Percentiles rank a stretch among this genome's conserved stretches.
phyloP scores from a whole-genome alignment of 495 filamentous ascomycete genomes.

The Endocarpon pusillum region DNA sequence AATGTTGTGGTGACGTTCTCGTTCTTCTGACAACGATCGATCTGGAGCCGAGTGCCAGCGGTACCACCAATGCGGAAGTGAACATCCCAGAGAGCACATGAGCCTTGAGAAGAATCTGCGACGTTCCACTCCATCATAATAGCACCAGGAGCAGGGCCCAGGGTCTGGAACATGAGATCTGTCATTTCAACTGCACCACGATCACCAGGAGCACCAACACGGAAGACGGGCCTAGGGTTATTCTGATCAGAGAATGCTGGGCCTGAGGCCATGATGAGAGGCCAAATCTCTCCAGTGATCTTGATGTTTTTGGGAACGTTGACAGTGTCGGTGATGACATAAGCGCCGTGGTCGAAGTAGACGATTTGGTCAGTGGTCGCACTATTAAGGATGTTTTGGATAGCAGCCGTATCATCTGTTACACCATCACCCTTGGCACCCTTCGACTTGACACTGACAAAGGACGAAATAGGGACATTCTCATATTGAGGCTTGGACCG shows the following conservation, averaged over 20 bases:
- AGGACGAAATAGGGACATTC: constrained; percentile 32
- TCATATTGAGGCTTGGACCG: constrained; percentile 64
- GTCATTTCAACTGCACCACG: constrained; percentile 65
- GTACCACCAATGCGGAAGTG: constrained; percentile 75
- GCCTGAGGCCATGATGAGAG: constrained; percentile 73
- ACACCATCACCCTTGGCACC: constrained; percentile 67
- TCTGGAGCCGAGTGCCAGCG: constrained; percentile 64
- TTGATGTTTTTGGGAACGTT: constrained; percentile 59
- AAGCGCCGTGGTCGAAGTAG: constrained; percentile 86
- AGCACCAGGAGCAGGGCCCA: constrained; percentile 65
- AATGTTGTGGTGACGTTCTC: constrained; percentile 38
- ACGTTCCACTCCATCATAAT: constrained; percentile 89
- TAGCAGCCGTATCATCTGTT: constrained; percentile 39
- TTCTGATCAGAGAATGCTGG: constrained; percentile 47
- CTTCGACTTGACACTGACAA: constrained; percentile 55
- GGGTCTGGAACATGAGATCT: constrained; percentile 65
- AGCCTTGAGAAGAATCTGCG: constrained; percentile 44
- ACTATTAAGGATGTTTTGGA: constrained; percentile 57
- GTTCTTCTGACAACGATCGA: constrained; percentile 55
- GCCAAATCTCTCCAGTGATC: constrained; percentile 85
- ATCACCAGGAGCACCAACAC: constrained; percentile 67
- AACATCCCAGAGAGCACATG: constrained; percentile 76
- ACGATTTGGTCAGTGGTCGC: constrained; percentile 46
- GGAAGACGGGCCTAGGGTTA: constrained; percentile 56
- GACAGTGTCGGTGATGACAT: constrained; percentile 69